These are phyloP conservation scores for Saturnispora zaruensis DNA, from an alignment of 805 yeast genomes.

Conservation along the genomic window DNA sequence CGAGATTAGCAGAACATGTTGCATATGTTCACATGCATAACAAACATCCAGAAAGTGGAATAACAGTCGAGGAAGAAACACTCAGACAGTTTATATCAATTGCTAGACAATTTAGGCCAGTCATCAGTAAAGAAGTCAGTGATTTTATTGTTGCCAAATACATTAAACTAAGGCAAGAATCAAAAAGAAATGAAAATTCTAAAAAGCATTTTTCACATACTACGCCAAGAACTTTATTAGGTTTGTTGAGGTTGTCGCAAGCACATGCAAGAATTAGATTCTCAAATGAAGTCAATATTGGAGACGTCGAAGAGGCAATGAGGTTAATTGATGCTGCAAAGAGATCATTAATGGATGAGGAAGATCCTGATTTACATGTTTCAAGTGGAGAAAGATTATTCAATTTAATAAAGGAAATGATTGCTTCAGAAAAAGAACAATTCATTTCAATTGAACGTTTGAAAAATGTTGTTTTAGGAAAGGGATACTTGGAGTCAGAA, in stretches of 20 bases:
- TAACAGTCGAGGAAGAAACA: slow-evolving; percentile 68
- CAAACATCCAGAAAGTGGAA: slow-evolving; percentile 70
- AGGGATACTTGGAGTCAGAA: slow-evolving; percentile 78
- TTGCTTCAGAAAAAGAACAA: slow-evolving; percentile 22
- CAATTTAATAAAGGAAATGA: slow-evolving; percentile 50
- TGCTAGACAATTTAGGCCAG: slow-evolving; percentile 81
- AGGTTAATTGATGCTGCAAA: slow-evolving; percentile 83
- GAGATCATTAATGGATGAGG: slow-evolving; percentile 59
- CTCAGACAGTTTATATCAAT: slow-evolving; percentile 82
- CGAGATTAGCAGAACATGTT: slow-evolving; percentile 84
- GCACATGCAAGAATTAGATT: slow-evolving; percentile 89
- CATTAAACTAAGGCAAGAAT: slow-evolving; percentile 87
- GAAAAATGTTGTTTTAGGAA: slow-evolving; percentile 57
- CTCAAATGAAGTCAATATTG: slow-evolving; percentile 55
- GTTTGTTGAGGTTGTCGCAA: slow-evolving; percentile 85
- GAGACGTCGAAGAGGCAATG: slow-evolving; percentile 93
- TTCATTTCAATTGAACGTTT: slow-evolving; percentile 40
- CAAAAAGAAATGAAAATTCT: slow-evolving; percentile 69
- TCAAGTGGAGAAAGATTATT: slow-evolving; percentile 62
- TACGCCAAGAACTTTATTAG: slow-evolving; percentile 91
- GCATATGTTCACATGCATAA: slow-evolving; percentile 93
- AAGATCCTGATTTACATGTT: slow-evolving; percentile 46
- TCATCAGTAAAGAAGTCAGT: slow-evolving; percentile 72
- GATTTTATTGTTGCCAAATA: slow-evolving; percentile 81
- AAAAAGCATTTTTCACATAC: slow-evolving; percentile 79